Evolutionary conservation across 1,284 basidiomycete species (phyloP), one percentile per base, ranked within the genome.

Genomic region (Pseudozyma sp.): DNA sequence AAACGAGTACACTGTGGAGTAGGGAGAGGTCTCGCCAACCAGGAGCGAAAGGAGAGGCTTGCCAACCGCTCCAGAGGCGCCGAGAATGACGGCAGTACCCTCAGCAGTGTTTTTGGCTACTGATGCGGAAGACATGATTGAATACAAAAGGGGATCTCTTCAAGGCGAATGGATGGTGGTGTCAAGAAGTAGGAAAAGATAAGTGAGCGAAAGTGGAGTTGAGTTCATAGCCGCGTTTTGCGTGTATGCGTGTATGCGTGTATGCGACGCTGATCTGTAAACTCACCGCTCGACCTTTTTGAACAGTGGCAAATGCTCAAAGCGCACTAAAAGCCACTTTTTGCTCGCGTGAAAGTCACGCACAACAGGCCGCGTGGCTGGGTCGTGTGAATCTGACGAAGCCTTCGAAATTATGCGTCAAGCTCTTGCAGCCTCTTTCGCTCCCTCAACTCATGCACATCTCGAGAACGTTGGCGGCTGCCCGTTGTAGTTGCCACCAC

Each of bases 1-100:
- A 89, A 88, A n/a, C 88, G 89, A 58, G 91, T 92, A n/a, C 90
- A 89, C 21, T 91, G 90, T 45, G 89, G 54, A 42, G 53, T 66
- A 80, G 0, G 57, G 50, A 0, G 64, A 67, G 1, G 55, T 10
- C 0, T 43, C 42, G 9, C 59, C 55, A 3, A 82, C 59, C 5
- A 82, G 70, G 10, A 35, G 49, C 1, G 65, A 48, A 5, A 82
- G 75, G 3, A 80, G 57, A 12, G 54, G 67, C 40, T 66, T 72
- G 18, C 80, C 80, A 9, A 79, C 77, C 5, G 78, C 78, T 34
- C 80, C 80, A 1, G 77, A 79, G 3, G 76, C 66, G 6, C 80
- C 80, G 25, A 76, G 43, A 34, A 59, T 70, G 55, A 18, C 10
- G 13, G 35, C 14, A 44, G 25, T 50, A 10, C 8, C 6, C 36